phyloP scores from a whole-genome alignment of 306 rosid genomes.

The Quercus ilex region DNA sequence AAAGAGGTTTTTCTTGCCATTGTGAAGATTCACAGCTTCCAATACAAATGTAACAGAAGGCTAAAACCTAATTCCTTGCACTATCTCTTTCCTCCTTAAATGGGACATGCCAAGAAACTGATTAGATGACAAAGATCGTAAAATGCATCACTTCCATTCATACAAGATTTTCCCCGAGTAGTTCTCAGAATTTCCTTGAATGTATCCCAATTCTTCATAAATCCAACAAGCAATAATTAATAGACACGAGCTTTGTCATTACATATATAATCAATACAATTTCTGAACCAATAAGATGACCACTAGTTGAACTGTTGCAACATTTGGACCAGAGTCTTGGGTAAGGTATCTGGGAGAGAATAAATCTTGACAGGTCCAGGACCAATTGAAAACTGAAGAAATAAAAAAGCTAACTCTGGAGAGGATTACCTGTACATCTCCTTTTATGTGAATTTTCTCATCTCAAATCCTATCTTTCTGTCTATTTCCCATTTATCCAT shows the following conservation, averaged over 20 bases:
- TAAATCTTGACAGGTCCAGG: neutral
- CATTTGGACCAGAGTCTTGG: neutral
- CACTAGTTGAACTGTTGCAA: neutral
- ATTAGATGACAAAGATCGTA: neutral
- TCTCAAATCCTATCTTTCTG: too few species aligned
- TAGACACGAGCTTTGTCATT: neutral
- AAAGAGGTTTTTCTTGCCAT: neutral
- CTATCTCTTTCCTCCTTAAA: neutral
- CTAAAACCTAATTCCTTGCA: neutral
- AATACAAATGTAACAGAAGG: neutral
- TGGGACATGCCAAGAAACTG: slow-evolving; percentile 3
- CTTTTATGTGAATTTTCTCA: neutral
- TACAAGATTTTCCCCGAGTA: slow-evolving; percentile 66
- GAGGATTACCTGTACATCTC: slow-evolving; percentile 52
- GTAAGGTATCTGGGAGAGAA: neutral
- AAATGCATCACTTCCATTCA: slow-evolving; percentile 42
- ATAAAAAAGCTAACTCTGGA: neutral
- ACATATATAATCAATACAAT: too few species aligned
- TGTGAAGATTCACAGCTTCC: neutral
- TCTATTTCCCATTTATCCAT: too few species aligned
- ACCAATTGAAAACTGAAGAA: neutral
- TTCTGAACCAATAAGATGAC: too few species aligned
- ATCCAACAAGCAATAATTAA: neutral
- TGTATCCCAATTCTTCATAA: neutral
- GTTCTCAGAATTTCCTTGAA: neutral